Evolutionary conservation across 164 flowering plant genomes (phyloP), one percentile per base, ranked within the genome.

Genomic region (Nymphaea colorata): DNA sequence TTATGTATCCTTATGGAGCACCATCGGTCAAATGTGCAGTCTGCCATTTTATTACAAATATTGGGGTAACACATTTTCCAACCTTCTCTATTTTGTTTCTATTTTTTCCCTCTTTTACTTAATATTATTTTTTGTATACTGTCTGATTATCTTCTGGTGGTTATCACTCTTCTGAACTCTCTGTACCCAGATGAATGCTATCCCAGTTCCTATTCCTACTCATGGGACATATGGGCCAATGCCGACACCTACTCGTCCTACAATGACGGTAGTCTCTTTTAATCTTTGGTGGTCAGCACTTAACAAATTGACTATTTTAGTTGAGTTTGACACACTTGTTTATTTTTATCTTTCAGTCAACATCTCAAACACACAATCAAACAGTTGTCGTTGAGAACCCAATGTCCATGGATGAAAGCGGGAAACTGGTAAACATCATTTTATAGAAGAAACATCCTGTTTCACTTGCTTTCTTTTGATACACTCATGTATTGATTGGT

Each of bases 341-440:
- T 25, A 25, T 25, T 8, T 59, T 12, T 67, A 18, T 45, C 7
- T 25, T 73, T 67, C 75, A 79, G 83, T 36, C 76, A 36, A 64
- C 75, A 74, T 76, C 84, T 42, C 75, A 66, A 41, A 68, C 82
- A 42, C 87, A 83, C 76, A 81, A 75, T 75, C 93, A 90, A 71
- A 93, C 98, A 41, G 96, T 93, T 61, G 98, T 93, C 5, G 96
- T 93, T 4, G 93, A 93, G 77, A 93, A 93, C 71, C 98, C 97
- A 3, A 93, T 93, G 98, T 87, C 98, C 3, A 79, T 90, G 6
- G 96, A 93, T 69, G 95, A 83, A 78, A 90, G 92, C 66, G 98
- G 98, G 44, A 93, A 87, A 79, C 64, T 93, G 94, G 98, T 93
- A 81, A 80, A 36, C 12, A 51, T 51, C 57, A 51, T 51, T 51